Percentiles rank a stretch among this genome's conserved stretches.
phyloP scores from a whole-genome alignment of 257 asterid genomes.

The Nicotiana sylvestris region DNA sequence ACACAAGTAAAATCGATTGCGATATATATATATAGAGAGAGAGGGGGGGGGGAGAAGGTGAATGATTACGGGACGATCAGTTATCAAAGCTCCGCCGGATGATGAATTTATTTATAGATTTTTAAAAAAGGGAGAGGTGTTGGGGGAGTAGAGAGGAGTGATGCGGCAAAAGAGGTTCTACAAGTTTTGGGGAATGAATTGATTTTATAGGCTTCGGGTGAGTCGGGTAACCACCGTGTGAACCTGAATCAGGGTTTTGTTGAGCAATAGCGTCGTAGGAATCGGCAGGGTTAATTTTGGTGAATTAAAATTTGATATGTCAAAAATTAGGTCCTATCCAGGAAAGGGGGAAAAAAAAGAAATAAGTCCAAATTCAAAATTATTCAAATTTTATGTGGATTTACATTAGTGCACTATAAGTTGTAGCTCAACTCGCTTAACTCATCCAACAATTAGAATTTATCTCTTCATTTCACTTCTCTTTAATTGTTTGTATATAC shows the following conservation, averaged over 20 bases:
- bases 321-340: too few species aligned
- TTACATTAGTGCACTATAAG: background rate
- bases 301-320: too few species aligned
- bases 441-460: background rate
- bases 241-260: background rate
- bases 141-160: background rate
- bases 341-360: too few species aligned
- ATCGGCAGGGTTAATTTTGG: too few species aligned
- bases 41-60: conserved; percentile 21
- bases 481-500: too few species aligned
- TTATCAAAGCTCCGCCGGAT: conserved; percentile 15
- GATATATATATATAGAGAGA: background rate
- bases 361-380: too few species aligned
- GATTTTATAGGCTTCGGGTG: conserved; percentile 7
- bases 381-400: background rate
- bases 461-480: background rate
- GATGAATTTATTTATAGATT: background rate
- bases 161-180: background rate
- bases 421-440: background rate
- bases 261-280: background rate
- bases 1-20: background rate
- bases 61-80: conserved; percentile 43
- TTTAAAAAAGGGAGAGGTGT: too few species aligned
- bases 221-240: background rate
- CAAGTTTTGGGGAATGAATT: background rate